Evolutionary conservation across 73 alveolate species (phyloP), one percentile per base, ranked within the genome.

Genomic region (Breviolum minutum): DNA sequence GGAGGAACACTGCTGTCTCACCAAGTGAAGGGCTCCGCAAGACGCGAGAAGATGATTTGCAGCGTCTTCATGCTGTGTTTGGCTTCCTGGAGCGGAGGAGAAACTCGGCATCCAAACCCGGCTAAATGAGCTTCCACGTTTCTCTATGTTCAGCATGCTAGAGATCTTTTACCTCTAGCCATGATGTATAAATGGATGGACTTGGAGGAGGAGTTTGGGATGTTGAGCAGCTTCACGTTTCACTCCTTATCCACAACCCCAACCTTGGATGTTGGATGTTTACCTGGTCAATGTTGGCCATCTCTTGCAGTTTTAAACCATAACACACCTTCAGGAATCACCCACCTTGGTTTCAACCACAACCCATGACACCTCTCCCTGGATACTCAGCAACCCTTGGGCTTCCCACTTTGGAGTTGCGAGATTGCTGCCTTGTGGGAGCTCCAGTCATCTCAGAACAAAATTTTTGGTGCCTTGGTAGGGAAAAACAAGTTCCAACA

Each of bases 21-120:
- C 74, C 24, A n/a, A 82, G 91, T 82, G 26, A 40, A 22, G 9
- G 5, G 81, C 97, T 92, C 97, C 8, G 97, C 97, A 8, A 92
- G 61, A 32, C 97, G 97, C 19, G 73, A 77, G 70, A 92, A 92
- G 68, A 92, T 61, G 32, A 40, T 24, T 66, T 92, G 90, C 89
- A 92, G 83, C 66, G 97, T 92, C 82, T 92, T 80, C 80, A 74
- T 83, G 97, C 97, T 92, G 97, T 92, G 97, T 66, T 92, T 92
- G 64, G 40, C 22, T 10, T 92, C 97, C 97, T 40, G 54, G 54
- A 40, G 54, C 54, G 3, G 54, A 40, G 54, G 54, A 40, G 54
- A 40, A 40, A 40, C 54, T 0, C 54, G 54, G 0, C 54, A 40
- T 40, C 54, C 54, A 3, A 3, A 40, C 54, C 54, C 54, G 54